Evolutionary conservation across 176 grass and related monocot species (phyloP).

Genomic region (Echinochloa phyllopogon): DNA sequence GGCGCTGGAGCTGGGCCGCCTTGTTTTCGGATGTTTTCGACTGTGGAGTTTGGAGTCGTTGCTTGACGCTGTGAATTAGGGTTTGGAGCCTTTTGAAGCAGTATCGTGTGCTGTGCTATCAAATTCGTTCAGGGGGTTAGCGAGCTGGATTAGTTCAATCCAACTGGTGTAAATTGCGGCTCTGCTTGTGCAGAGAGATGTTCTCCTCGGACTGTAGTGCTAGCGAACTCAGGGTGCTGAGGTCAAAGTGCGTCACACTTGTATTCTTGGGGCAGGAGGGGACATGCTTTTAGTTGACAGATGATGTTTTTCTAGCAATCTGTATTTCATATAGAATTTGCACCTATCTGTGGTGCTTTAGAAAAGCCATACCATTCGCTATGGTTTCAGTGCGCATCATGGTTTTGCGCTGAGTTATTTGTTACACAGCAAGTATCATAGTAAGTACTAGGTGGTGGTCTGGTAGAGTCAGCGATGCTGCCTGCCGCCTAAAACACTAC

Average conservation of each 20-base stretch:
- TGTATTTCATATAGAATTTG: slow-evolving; percentile 14
- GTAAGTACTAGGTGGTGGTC: background rate
- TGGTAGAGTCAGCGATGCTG: slow-evolving; percentile 10
- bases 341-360: background rate
- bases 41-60: background rate
- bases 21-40: background rate
- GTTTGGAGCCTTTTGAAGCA: slow-evolving; percentile 27
- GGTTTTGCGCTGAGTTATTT: slow-evolving; percentile 6
- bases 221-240: background rate
- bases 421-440: background rate
- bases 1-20: slow-evolving; percentile 20
- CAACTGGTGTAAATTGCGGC: background rate
- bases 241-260: background rate
- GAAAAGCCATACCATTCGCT: background rate
- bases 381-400: background rate
- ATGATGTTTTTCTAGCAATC: background rate
- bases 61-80: slow-evolving; percentile 42
- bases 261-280: background rate
- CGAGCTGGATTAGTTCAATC: background rate
- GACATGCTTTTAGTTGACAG: background rate
- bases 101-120: background rate
- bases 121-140: background rate
- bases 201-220: background rate
- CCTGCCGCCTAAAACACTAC: background rate
- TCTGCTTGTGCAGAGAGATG: slow-evolving; percentile 14